These are phyloP conservation scores for Aspergillus chevalieri DNA, from an alignment of 2,329 filamentous ascomycete species.

Conservation along the genomic window DNA sequence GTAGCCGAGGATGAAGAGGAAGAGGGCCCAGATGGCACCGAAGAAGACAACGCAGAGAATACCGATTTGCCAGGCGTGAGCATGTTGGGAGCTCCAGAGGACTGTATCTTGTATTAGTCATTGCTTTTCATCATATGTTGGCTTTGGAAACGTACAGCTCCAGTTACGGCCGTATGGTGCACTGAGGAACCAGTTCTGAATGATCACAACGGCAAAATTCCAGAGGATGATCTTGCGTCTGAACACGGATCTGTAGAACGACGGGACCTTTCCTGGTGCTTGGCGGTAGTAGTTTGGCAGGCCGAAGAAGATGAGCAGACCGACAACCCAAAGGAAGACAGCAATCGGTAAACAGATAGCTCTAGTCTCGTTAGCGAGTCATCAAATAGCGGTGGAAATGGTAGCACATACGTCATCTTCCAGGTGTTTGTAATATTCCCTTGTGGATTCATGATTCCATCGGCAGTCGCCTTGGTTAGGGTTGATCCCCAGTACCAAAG, in stretches of 20 bases:
- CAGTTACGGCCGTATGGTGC: conserved; percentile 63
- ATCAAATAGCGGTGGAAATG: background rate
- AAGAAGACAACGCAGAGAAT: conserved; percentile 46
- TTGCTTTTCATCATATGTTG: too few species aligned
- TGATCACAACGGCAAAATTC: conserved; percentile 59
- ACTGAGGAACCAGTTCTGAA: conserved; percentile 63
- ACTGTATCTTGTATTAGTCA: conserved; percentile 20
- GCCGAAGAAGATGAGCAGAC: conserved; percentile 52
- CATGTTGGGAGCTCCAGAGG: conserved; percentile 54
- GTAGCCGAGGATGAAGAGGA: conserved; percentile 44
- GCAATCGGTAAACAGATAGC: conserved; percentile 56
- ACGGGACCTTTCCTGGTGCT: conserved; percentile 57
- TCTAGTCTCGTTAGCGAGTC: conserved; percentile 18
- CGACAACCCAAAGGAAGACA: conserved; percentile 52
- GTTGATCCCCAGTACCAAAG: conserved; percentile 63
- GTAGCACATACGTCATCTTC: conserved; percentile 35
- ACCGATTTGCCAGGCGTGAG: conserved; percentile 51
- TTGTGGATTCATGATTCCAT: conserved; percentile 35
- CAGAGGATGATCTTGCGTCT: conserved; percentile 61
- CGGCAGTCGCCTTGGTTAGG: conserved; percentile 42
- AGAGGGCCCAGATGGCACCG: conserved; percentile 51
- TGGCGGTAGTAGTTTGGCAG: conserved; percentile 63
- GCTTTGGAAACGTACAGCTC: conserved; percentile 39
- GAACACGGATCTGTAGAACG: conserved; percentile 58
- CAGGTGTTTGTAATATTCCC: conserved; percentile 37